A percentile compares a stretch with the other conserved stretches of the same genome.
phyloP scores from a whole-genome alignment of 2,329 filamentous ascomycete genomes.

The Ascocoryne sarcoides region DNA sequence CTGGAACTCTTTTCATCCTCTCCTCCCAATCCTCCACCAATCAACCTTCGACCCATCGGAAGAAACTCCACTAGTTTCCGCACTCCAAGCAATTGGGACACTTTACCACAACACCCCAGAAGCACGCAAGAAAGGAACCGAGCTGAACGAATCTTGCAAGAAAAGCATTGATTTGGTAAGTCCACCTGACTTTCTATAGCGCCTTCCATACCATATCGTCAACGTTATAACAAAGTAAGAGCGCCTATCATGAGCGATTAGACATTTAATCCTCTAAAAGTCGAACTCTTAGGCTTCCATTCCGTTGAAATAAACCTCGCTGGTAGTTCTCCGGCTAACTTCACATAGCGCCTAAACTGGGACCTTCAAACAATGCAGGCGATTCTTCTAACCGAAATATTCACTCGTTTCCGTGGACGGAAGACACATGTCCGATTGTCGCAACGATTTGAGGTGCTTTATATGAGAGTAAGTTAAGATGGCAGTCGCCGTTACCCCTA shows the following conservation, averaged over 20 bases:
- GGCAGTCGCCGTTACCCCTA: not conserved
- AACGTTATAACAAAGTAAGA: slow-evolving; percentile 5
- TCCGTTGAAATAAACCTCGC: no score
- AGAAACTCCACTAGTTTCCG: slow-evolving; percentile 18
- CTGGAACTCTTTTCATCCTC: slow-evolving; percentile 21
- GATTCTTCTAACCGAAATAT: slow-evolving; percentile 27
- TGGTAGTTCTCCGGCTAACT: no score
- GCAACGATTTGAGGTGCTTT: slow-evolving; percentile 23
- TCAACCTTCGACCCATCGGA: slow-evolving; percentile 18
- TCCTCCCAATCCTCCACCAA: slow-evolving; percentile 24
- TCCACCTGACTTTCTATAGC: not conserved
- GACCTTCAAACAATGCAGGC: slow-evolving; percentile 25
- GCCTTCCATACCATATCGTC: no score
- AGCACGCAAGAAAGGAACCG: slow-evolving; percentile 21
- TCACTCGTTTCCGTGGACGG: slow-evolving; percentile 24
- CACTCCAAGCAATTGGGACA: slow-evolving; percentile 27
- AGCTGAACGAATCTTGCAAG: slow-evolving; percentile 23
- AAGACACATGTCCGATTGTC: slow-evolving; percentile 21
- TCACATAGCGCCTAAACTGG: slow-evolving; percentile 19
- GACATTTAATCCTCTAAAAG: no score
- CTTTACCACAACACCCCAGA: slow-evolving; percentile 23
- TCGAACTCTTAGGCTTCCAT: no score
- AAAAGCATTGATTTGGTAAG: slow-evolving; percentile 21
- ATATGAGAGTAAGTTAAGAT: slow-evolving; percentile 17
- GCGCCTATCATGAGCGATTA: no score